Evolutionary conservation across 805 yeast genomes (phyloP).

Genomic region (Deakozyma indianensis): DNA sequence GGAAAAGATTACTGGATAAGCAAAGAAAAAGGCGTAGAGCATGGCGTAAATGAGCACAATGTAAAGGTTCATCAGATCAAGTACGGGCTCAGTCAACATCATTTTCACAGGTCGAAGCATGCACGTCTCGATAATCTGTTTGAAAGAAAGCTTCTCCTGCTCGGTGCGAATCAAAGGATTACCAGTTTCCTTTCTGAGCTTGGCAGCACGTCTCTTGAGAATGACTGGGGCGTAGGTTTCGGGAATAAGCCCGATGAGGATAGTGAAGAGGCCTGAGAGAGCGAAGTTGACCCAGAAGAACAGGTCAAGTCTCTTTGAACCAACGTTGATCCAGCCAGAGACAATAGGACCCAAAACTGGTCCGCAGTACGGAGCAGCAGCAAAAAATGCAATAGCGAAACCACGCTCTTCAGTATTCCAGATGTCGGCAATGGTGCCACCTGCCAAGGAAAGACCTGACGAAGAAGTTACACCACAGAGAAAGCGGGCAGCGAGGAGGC

Average conservation of each 20-base stretch:
- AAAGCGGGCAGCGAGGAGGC: conserved; percentile 69
- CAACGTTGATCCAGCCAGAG: conserved; percentile 70
- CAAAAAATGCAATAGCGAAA: conserved; percentile 78
- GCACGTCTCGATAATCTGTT: conserved; percentile 53
- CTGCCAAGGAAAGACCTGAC: conserved; percentile 73
- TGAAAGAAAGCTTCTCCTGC: conserved; percentile 61
- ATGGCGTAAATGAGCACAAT: conserved; percentile 84
- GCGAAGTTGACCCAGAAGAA: conserved; percentile 89
- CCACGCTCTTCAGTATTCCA: conserved; percentile 75
- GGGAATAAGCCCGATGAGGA: conserved; percentile 51
- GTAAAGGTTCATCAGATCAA: conserved; percentile 70
- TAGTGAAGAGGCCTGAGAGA: conserved; percentile 76
- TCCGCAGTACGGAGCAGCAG: conserved; percentile 86
- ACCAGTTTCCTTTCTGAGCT: conserved; percentile 65
- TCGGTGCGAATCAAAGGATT: conserved; percentile 83
- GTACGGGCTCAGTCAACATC: conserved; percentile 66
- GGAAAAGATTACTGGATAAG: conserved; percentile 74
- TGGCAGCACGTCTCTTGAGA: conserved; percentile 53
- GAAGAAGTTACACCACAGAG: conserved; percentile 77
- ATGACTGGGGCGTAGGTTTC: conserved; percentile 90
- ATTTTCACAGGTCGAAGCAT: conserved; percentile 66
- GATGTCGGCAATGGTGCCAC: conserved; percentile 84
- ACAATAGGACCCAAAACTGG: conserved; percentile 84
- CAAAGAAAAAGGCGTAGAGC: conserved; percentile 86
- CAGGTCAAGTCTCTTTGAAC: conserved; percentile 46